Base-by-base conservation (phyloP, 2,329 filamentous ascomycete genomes). In the Metarhizium sp. region DNA sequence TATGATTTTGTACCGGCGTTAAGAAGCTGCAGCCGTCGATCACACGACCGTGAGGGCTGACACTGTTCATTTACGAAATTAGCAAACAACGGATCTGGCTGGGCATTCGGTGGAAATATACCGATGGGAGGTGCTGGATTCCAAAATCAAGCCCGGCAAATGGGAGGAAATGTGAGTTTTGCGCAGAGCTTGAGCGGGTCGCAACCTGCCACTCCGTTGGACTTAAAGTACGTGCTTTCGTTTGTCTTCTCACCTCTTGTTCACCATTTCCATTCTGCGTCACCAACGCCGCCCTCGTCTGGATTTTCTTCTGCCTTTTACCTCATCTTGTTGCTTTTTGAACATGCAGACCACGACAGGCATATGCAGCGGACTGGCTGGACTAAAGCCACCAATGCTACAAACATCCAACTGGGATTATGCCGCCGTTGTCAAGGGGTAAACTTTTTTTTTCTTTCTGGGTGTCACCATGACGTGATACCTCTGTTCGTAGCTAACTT, bases 161-260 rank as follows among this genome's bases (percentile, higher is more conserved):
- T 82, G 64, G 76, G 78, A 59, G 75, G 81, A 62, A 83, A 79
- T 67, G 73, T 83, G 57, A 86, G 82, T 69, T 86, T 86, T 70
- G 82, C 83, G 51, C 83, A 86, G 67, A 86, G 81, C 65, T 72
- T 86, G 64, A 78, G 78, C 64, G 80, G 80, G 59, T 84, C 82
- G 56, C 82, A 85, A 69, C 78, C 80, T 62, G 73, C 79, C 61
- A 82, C 82, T 59, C 78, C 82, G 46, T 70, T 86, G 58, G 84
- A 87, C 67, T 73, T 81, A 56, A 84, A 82, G 83, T 86, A 80
- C 71, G 83, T 85, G 49, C 53, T 52, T 56, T 51, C 56, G n/a
- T 36, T 25, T 11, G 14, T 46, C 46, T 51, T 50, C 56, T 52
- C 53, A 48, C 38, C 34, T 58, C 16, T 42, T 18, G 29, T 45